Evolutionary conservation across 768 basidiomycete genomes (phyloP), one percentile per base, ranked within the genome.

Genomic region (Clitopilus hobsonii): DNA sequence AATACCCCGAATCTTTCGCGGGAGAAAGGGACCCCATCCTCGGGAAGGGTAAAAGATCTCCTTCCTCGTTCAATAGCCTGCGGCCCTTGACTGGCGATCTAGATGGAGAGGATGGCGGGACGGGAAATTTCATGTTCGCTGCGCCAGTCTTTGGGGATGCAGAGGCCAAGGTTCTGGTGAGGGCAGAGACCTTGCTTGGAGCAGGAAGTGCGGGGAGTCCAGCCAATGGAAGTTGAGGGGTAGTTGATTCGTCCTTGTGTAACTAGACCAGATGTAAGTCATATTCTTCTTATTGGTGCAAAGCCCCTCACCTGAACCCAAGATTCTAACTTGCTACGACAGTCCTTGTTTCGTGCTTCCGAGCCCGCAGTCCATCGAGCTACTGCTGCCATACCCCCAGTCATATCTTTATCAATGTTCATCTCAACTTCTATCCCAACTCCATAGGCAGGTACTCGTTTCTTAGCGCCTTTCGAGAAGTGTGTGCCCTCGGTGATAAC

Each of bases 401-500:
- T 74, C 85, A 89, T 85, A 61, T 81, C 84, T 70, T 88, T 89
- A 69, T 90, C 88, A 54, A 91, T 81, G 62, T 91, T 84, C 74
- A 90, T 86, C 61, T 92, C 89, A 23, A 92, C 89, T 69, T 93
- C 89, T 50, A 94, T 89, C 1, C 91, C 91, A 58, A 93, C 80
- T 7, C 91, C 91, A 66, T 92, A 94, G 1, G 82, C 91, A 28
- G 89, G 85, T 18, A 90, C 73, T 38, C 91, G 82, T 62, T 84
- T 84, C 13, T 82, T 80, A 13, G 78, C 79, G 1, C 69, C 60
- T 62, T 86, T 89, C n/a, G 79, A 82, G 65, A 84, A 83, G 62
- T 93, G 87, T 2, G 82, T 89, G 6, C 88, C 79, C 29, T 87
- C 80, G 55, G 78, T 89, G 56, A 94, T 61, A 29, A 91, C 73